phyloP scores from a whole-genome alignment of 176 grass and related monocot species.

The Phoenix roebelenii region DNA sequence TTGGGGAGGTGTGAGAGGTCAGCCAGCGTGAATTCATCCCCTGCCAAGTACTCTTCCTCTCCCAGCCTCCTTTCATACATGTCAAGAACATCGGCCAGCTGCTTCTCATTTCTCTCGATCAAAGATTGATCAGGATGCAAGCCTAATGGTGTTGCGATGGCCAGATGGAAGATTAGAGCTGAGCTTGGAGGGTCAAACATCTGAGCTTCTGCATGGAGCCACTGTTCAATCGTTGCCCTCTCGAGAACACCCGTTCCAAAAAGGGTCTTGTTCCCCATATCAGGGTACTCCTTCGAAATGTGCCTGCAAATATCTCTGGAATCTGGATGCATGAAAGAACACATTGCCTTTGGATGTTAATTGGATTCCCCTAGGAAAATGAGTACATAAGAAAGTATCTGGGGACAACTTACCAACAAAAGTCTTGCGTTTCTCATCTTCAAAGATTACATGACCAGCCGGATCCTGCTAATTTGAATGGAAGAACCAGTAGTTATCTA shows the following conservation, averaged over 20 bases:
- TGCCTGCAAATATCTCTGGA: slow-evolving; percentile 64
- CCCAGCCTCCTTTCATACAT: slow-evolving; percentile 43
- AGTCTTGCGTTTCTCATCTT: slow-evolving; percentile 47
- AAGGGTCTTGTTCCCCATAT: slow-evolving; percentile 46
- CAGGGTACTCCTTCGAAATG: slow-evolving; percentile 43
- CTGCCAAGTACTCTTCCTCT: slow-evolving; percentile 37
- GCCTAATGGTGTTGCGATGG: slow-evolving; percentile 45
- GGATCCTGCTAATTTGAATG: slow-evolving; percentile 49
- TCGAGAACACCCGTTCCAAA: slow-evolving; percentile 59
- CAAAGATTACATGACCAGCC: slow-evolving; percentile 72
- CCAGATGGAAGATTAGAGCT: slow-evolving; percentile 63
- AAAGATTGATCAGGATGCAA: slow-evolving; percentile 33
- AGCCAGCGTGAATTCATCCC: slow-evolving; percentile 50
- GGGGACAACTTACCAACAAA: slow-evolving; percentile 40
- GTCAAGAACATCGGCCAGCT: slow-evolving; percentile 35
- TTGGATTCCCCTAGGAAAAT: too few relatives aligned
- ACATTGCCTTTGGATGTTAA: too few relatives aligned
- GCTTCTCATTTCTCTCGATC: slow-evolving; percentile 36
- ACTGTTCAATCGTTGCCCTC: slow-evolving; percentile 66
- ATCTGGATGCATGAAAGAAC: slow-evolving; percentile 29
- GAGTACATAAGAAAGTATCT: too few relatives aligned
- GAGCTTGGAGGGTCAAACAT: slow-evolving; percentile 67
- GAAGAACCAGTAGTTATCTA: background rate
- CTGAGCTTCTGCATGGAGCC: slow-evolving; percentile 55
- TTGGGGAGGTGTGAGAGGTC: slow-evolving; percentile 73